Evolutionary conservation across 2,329 filamentous ascomycete species (phyloP), one percentile per base, ranked within the genome.

Genomic region (Parastagonospora nodorum): DNA sequence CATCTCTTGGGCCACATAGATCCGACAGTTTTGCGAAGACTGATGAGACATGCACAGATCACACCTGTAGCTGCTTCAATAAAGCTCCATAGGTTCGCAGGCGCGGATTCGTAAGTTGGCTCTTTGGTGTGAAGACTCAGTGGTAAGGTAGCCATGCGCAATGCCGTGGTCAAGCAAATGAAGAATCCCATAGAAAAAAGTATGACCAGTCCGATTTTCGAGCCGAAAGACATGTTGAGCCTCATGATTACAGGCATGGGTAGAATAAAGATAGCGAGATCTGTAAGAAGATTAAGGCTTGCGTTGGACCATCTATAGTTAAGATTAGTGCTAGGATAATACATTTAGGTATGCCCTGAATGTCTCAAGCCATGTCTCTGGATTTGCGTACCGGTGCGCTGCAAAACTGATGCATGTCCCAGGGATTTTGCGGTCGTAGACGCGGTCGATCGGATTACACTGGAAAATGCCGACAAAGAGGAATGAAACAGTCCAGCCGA

Each of bases 171-270:
- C 5, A 67, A 45, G 46, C 63, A 66, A 32, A 66, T 63, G 48
- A 66, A 64, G 48, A 65, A 64, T 16, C 64, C 64, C 38, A 67
- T 59, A 9, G 54, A 57, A 52, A 67, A 67, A 14, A 68, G 54
- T 1, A 66, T 28, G 5, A 58, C 32, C 6, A 66, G 55, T 11
- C 59, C 60, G 27, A 67, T 50, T 16, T 51, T 52, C 2, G 49
- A 56, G 12, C 58, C 51, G 2, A 53, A 29, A 2, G 59, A 58
- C 61, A 67, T 64, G 33, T 65, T 63, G 14, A 67, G 52, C 4
- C 48, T 42, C 10, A 49, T 29, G 12, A 67, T 61, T 11, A 63
- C 46, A 3, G 63, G 64, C 31, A 64, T 53, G 1, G 64, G 64
- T 2, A 67, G 52, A 9, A 62, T 39, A 45, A 65, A 64, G 30